Conservation (phyloP, 768 basidiomycete species). For the Xanthoconium purpureum region DNA sequence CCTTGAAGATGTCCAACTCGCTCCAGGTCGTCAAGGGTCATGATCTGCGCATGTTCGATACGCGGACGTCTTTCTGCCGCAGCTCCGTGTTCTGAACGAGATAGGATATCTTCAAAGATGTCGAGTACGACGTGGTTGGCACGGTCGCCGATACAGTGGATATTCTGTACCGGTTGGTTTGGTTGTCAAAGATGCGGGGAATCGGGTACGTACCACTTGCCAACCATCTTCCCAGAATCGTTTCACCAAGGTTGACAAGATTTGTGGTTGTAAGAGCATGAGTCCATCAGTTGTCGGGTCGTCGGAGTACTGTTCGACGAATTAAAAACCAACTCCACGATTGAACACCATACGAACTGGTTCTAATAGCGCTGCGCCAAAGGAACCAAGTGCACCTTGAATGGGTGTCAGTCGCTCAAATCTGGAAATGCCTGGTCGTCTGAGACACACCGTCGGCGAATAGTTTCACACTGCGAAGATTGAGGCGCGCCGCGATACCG, state of each 20-base stretch:
- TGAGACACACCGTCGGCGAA: constrained; percentile 62
- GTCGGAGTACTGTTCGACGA: constrained; percentile 58
- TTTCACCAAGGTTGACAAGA: constrained; percentile 51
- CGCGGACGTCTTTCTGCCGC: constrained; percentile 59
- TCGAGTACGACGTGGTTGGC: constrained; percentile 83
- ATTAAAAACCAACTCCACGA: neutral
- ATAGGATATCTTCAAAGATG: constrained; percentile 69
- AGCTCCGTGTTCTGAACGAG: constrained; percentile 19
- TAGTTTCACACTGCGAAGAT: constrained; percentile 67
- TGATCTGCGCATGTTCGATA: constrained; percentile 92
- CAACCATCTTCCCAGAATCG: constrained; percentile 71
- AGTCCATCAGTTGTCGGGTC: constrained; percentile 69
- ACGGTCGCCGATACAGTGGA: constrained; percentile 86
- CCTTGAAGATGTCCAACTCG: constrained; percentile 73
- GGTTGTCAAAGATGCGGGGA: neutral
- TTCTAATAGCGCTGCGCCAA: constrained; percentile 84
- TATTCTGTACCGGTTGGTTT: constrained; percentile 52
- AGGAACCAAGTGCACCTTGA: constrained; percentile 82
- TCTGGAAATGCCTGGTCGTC: neutral
- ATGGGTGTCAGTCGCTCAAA: constrained; percentile 1
- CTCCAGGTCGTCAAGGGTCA: constrained; percentile 65
- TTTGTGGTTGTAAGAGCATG: constrained; percentile 56
- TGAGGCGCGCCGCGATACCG: constrained; percentile 51
- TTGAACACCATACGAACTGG: constrained; percentile 36
- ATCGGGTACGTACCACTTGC: constrained; percentile 66